Base-by-base conservation (phyloP, 768 basidiomycete genomes). In the Tulasnella sp. region DNA sequence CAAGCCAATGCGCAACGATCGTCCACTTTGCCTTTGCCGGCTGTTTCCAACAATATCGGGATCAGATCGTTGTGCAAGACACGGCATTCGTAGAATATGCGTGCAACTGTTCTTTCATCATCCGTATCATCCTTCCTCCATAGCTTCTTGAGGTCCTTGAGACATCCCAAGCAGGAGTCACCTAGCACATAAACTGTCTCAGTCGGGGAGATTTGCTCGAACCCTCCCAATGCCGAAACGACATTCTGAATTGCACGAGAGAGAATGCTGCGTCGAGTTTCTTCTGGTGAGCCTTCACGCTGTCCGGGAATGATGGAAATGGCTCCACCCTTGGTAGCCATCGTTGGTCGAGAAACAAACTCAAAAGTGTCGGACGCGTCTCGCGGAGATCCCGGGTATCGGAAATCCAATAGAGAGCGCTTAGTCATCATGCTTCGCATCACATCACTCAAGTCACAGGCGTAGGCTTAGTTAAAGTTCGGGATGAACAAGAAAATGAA, bases 61-160 rank as follows among this genome's bases (percentile, higher is more conserved):
- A 96, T 67, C 44, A 98, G 70, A 65, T 96, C 93, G 57, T 88
- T 91, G 6, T 78, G 73, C 15, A 96, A 69, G 24, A 91, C 76
- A 15, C 87, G 78, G n/a, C 83, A 78, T 56, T 86, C 80, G 76
- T 81, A 87, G 63, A 96, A 84, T 53, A 96, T 83, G 37, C 91
- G 79, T 3, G 93, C 90, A 1, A 96, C 84, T 0, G 91, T 96
- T 15, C 95, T 78, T 62, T 92, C 91, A 63, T 98, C 93, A 65
- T 99, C 95, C 0, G 81, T 82, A 60, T 98, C 95, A 65, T 99
- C 95, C 64, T 88, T 84, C 45, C 92, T 69, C 95, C 93, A 98
- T 43, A 93, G 74, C 58, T 81, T 86, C 69, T 98, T 98, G 54
- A 99, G 71, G 64, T 98, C 95, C 59, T 87, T 86, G 58, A 99